These are phyloP conservation scores for Fusarium tupiense DNA, from an alignment of 2,329 filamentous ascomycete species.

Conservation along the genomic window DNA sequence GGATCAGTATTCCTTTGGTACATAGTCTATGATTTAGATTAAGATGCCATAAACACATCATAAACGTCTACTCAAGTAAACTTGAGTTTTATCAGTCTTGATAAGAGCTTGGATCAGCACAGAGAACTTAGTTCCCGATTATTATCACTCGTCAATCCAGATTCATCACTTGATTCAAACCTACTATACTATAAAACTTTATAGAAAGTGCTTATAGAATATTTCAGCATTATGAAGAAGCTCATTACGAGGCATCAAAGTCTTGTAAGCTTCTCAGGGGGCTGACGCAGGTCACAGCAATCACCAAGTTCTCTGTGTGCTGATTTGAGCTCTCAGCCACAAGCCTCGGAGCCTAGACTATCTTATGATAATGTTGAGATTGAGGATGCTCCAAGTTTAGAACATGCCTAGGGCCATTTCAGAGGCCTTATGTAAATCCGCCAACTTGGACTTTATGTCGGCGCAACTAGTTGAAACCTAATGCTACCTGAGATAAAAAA, in stretches of 20 bases:
- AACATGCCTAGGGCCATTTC: not conserved
- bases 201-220: too few species aligned
- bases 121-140: too few species aligned
- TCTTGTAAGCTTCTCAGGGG: too few species aligned
- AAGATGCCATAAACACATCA: not conserved
- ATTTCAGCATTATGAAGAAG: too few species aligned
- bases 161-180: too few species aligned
- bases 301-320: too few species aligned
- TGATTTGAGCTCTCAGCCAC: not conserved
- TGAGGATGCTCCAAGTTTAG: not conserved
- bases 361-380: not conserved
- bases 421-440: rapidly evolving
- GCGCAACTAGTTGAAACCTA: rapidly evolving
- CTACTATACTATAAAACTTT: rapidly evolving
- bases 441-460: not conserved
- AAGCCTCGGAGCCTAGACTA: not conserved
- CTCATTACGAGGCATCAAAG: too few species aligned
- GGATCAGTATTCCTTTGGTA: not conserved
- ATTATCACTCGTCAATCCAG: too few species aligned
- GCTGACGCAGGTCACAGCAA: too few species aligned
- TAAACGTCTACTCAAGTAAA: not conserved
- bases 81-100: rapidly evolving
- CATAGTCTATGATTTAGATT: not conserved
- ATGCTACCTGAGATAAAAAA: not conserved
- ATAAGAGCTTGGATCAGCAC: too few species aligned